Conservation (phyloP, 2,329 filamentous ascomycete species). For the Diaporthe vexans region DNA sequence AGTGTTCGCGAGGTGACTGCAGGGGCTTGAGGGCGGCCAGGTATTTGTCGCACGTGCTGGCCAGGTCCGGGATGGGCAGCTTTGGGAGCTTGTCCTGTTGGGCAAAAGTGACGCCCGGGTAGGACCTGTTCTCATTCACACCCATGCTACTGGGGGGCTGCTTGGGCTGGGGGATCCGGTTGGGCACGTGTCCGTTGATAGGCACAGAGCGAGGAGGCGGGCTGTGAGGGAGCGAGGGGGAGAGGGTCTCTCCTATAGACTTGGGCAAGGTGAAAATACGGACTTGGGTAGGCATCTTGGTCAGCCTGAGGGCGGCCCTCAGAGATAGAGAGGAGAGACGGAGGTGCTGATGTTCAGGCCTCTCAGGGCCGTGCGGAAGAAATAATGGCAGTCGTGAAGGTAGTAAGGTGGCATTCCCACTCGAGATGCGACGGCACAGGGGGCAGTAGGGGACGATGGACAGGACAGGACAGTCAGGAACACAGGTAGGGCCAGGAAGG, state of each 20-base stretch:
- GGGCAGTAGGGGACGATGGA: too few relatives aligned
- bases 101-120: conserved; percentile 87
- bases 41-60: conserved; percentile 83
- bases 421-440: conserved; percentile 22
- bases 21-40: conserved; percentile 83
- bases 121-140: conserved; percentile 64
- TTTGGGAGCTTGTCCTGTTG: conserved; percentile 91
- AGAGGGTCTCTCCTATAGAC: conserved; percentile 79
- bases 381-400: conserved; percentile 91
- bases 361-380: conserved; percentile 90
- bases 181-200: conserved; percentile 52
- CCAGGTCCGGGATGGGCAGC: conserved; percentile 91
- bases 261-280: conserved; percentile 78
- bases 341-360: conserved; percentile 85
- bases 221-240: conserved; percentile 57
- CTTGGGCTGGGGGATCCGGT: conserved; percentile 50
- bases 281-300: conserved; percentile 73
- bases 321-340: conserved; percentile 83
- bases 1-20: conserved; percentile 84
- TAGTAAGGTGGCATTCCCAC: conserved; percentile 83
- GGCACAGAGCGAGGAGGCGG: conserved; percentile 57
- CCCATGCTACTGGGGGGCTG: conserved; percentile 65
- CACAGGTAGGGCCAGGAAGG: neutral
- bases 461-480: neutral
- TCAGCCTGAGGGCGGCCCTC: conserved; percentile 60